Base-by-base conservation (phyloP, 2,329 filamentous ascomycete species). In the Pseudopyrenochaeta lycopersici region DNA sequence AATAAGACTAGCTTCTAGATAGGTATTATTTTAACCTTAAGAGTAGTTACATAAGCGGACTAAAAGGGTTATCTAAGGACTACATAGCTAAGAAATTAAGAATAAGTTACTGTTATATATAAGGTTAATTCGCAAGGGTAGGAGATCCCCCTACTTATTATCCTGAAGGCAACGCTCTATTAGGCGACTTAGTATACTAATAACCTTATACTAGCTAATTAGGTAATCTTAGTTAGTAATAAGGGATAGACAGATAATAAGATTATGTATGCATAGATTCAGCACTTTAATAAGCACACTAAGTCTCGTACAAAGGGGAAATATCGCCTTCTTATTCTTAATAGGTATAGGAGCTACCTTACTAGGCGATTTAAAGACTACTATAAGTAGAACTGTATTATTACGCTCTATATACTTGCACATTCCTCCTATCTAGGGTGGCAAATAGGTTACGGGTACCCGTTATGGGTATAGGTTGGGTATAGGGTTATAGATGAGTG, bases 341-440 rank as follows among this genome's bases (percentile, higher is more conserved):
- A 79, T 63, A 60, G 73, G 36, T 58, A 79, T 65, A 52, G 58
- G 50, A 77, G 69, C 53, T 59, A 78, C 62, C 29, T 72, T 32
- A 73, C 62, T 4, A 52, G 58, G 20, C 54, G 73, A 54, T 78
- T 80, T 53, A 46, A 77, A 35, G 29, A 69, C 29, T 73, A 68
- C 54, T 79, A 58, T 52, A 66, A 54, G 42, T 5, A 17, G 10
- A 17, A 39, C 36, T 15, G 17, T 11, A 41, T 41, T 20, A 29
- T 41, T 14, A 27, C 66, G 42, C 62, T 76, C 57, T 78, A 49
- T 52, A 74, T 78, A 52, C 73, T 68, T 47, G 6, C 66, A n/a
- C 60, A 77, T 57, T 74, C 63, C 20, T 79, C 71, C 48, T 62
- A 79, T 63, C 47, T 76, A 14, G n/a, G n/a, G n/a, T n/a, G n/a